phyloP scores from a whole-genome alignment of 2,329 filamentous ascomycete genomes.

The Alternaria postmessia region DNA sequence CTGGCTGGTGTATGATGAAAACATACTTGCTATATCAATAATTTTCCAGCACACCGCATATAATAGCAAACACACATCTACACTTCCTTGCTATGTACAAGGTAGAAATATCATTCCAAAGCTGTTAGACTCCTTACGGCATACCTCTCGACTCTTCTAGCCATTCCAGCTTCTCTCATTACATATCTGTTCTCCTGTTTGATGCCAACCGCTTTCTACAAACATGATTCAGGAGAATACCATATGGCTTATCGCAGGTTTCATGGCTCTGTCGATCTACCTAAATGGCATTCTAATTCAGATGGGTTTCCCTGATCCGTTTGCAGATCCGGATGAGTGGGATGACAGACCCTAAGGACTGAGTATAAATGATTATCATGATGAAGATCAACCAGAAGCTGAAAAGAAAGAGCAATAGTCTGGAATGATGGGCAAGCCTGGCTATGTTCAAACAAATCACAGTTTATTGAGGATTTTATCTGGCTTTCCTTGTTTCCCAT shows the following conservation, averaged over 20 bases:
- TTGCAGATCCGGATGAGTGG: not conserved
- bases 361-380: not conserved
- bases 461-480: not conserved
- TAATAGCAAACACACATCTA: not conserved
- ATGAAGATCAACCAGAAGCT: not conserved
- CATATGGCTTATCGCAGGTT: not conserved
- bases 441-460: not conserved
- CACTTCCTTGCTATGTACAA: not conserved
- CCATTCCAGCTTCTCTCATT: not conserved
- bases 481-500: not conserved
- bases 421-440: no score
- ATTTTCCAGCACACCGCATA: not conserved
- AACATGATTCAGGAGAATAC: not conserved
- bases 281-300: not conserved
- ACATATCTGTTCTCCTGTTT: not conserved
- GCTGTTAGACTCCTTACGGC: not conserved
- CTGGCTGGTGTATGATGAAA: not conserved
- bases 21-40: not conserved
- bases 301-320: not conserved
- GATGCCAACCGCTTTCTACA: fast-evolving
- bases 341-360: not conserved
- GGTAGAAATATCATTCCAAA: not conserved
- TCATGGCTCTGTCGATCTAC: not conserved
- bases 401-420: not conserved
- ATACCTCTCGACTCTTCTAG: not conserved